phyloP scores from a whole-genome alignment of 2,329 filamentous ascomycete species.

The Claviceps pusilla region DNA sequence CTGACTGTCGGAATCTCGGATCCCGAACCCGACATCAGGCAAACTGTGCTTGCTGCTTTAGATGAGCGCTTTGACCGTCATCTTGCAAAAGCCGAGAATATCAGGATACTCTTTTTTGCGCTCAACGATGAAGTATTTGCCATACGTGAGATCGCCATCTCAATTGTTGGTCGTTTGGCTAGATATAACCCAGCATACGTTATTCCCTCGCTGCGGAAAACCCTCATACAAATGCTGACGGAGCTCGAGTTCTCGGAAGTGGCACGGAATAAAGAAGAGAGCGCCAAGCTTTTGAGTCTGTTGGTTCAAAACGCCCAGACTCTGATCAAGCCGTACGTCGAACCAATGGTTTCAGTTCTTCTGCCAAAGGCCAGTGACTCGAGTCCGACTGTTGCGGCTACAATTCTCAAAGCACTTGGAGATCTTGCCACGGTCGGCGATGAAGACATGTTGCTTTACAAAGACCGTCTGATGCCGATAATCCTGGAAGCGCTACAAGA shows the following conservation, averaged over 20 bases:
- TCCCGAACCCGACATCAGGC: slow-evolving; percentile 72
- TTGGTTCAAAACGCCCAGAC: slow-evolving; percentile 86
- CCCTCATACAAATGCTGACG: slow-evolving; percentile 87
- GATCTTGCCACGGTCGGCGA: slow-evolving; percentile 89
- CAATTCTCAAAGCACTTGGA: slow-evolving; percentile 87
- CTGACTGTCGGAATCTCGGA: slow-evolving; percentile 91
- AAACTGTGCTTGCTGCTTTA: slow-evolving; percentile 74
- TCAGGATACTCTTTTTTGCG: slow-evolving; percentile 85
- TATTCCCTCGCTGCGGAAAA: slow-evolving; percentile 86
- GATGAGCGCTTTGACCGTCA: slow-evolving; percentile 92
- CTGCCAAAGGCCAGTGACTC: slow-evolving; percentile 78
- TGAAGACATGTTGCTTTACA: slow-evolving; percentile 83
- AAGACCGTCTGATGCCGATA: slow-evolving; percentile 83
- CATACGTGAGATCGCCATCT: slow-evolving; percentile 87
- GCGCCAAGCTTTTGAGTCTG: slow-evolving; percentile 79
- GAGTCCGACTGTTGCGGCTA: slow-evolving; percentile 78
- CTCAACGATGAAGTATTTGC: slow-evolving; percentile 89
- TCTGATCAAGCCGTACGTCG: slow-evolving; percentile 90
- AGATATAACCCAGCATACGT: slow-evolving; percentile 91
- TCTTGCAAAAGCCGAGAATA: slow-evolving; percentile 93
- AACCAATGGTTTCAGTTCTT: slow-evolving; percentile 90
- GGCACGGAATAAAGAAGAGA: slow-evolving; percentile 88
- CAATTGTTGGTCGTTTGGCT: slow-evolving; percentile 87
- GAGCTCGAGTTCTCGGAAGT: slow-evolving; percentile 95
- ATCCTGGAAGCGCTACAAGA: slow-evolving; percentile 91